Base-by-base conservation (phyloP, 1,139 yeast species). In the Diutina ranongensis region DNA sequence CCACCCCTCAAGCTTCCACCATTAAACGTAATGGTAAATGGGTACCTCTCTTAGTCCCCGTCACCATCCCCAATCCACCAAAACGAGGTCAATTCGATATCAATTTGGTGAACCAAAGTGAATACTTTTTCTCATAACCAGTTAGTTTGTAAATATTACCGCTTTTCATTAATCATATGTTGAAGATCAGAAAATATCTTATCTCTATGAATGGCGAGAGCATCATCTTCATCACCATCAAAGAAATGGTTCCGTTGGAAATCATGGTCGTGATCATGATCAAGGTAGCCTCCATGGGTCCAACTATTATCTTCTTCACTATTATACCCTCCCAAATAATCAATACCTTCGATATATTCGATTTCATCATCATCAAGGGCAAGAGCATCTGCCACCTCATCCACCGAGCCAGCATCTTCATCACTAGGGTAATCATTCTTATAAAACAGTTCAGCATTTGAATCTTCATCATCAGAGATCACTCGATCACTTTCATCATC, bases 341-440 rank as follows among this genome's bases (percentile, higher is more conserved):
- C 49, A 13, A 35, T 28, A n/a, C 34, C 41, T 12, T 28, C 41
- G 3, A 42, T 50, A 7, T 34, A 44, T 48, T 25, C 44, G 32
- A 32, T 47, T 45, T 25, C 48, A 47, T 50, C 49, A 20, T 52
- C 51, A n/a, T 45, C 47, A 13, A 49, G 48, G 20, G 48, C 47
- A 2, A 52, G 51, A 4, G 44, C 46, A 3, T 49, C 52, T 40
- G 48, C 50, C 8, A 45, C 48, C 18, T 59, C 67, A 46, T 60
- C 60, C 35, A 49, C 55, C 0, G 58, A 63, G 2, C 65, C 71
- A 3, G 76, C 85, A 55, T 83, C 92, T 54, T 86, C 96, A 56
- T 87, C 95, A 47, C 87, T 95, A 0, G 98, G 98, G 57, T 92
- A 92, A 57, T 92, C 97, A 61, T 92, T 92, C 55, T 80, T 79